Conservation (phyloP, 306 rosid genomes). For the Prosopis cineraria region DNA sequence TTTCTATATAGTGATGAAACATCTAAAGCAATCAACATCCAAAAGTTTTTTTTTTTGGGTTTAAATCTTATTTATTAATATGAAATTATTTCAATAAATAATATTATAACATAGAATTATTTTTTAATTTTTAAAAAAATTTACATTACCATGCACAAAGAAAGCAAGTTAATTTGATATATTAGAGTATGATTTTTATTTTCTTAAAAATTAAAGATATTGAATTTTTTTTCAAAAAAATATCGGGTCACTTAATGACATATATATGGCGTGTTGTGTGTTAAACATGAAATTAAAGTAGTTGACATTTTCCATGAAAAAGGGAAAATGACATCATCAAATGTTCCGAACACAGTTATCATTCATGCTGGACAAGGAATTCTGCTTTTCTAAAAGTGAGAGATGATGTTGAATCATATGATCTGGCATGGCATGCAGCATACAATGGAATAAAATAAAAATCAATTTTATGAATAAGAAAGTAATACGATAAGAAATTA, state of each 20-base stretch:
- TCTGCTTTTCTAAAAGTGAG: background rate
- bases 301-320: background rate
- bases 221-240: too few relatives aligned
- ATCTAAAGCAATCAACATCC: background rate
- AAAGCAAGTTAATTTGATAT: too few relatives aligned
- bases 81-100: background rate
- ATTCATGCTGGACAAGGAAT: background rate
- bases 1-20: too few relatives aligned
- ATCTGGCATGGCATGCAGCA: too few relatives aligned
- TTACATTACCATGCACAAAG: too few relatives aligned
- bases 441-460: too few relatives aligned
- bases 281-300: background rate
- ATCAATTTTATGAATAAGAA: background rate
- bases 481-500: background rate
- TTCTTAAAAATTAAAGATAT: too few relatives aligned
- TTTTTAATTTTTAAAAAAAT: too few relatives aligned
- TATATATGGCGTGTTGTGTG: background rate
- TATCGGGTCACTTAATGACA: too few relatives aligned
- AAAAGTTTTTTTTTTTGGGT: background rate
- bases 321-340: background rate
- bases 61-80: background rate
- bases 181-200: too few relatives aligned
- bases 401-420: background rate
- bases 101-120: background rate
- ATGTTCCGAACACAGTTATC: background rate